Evolutionary conservation across 164 flowering plant genomes (phyloP), one percentile per base, ranked within the genome.

Genomic region (Paratinospora sagittata): DNA sequence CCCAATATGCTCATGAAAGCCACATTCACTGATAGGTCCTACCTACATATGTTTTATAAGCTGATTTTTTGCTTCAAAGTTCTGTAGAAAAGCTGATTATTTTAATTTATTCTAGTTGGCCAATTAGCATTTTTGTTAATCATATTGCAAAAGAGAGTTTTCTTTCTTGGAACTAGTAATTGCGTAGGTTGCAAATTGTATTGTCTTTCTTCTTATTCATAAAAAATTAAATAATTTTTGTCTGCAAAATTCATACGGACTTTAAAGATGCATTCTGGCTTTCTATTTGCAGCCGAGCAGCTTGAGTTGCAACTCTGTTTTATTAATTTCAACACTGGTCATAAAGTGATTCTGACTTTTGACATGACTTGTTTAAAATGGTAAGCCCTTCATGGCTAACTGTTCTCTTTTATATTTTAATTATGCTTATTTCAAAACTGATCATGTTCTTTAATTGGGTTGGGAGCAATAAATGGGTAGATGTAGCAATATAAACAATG

Each of bases 291-390:
- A 93, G 96, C 9, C 63, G 85, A 76, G 72, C 83, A 77, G 75
- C 96, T 93, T 67, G 79, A 84, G 76, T 71, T 93, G 81, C 82
- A 78, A 60, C 87, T 93, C 26, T 63, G 74, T 72, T 93, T 93
- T 76, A 39, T 80, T 39, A 81, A 88, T 71, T 81, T 84, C 69
- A 75, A 72, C 64, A 80, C 74, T 43, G 85, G 86, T 65, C 57
- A 43, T 75, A 90, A 79, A 80, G 83, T 81, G 76, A 78, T 60
- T 36, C 23, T 88, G 73, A 81, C 78, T 68, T 84, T 93, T 43
- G 92, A 93, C 74, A 52, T 88, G 81, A 82, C 87, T 61, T 83
- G 85, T 77, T 75, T 93, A 80, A 86, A 84, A 5, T 16, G 88
- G 98, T 92, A 86, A 67, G 72, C 37, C 19, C 41, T 61, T 3